Evolutionary conservation across 129 eudicot species (phyloP), one percentile per base, ranked within the genome.

Genomic region (Pseudognaphalium luteoalbum): DNA sequence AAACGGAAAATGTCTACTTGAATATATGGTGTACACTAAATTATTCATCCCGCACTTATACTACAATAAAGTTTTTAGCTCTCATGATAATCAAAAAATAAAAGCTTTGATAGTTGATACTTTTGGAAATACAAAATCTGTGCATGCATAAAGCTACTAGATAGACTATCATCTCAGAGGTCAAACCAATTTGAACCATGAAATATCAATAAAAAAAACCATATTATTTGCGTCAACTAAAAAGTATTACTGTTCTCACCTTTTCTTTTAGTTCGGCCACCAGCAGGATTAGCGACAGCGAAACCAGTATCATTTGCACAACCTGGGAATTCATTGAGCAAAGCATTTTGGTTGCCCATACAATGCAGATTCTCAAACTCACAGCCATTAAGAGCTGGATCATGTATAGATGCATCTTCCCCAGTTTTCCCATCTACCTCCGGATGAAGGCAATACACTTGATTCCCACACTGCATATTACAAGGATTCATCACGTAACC

Each of bases 401-500:
- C 94, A 64, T 81, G 85, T 30, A 86, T 66, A 2, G 78, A 79
- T 35, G 81, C 73, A 76, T 34, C 79, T 64, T 65, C 87, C 3
- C 61, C 81, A 11, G 28, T 74, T 37, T 82, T 83, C 17, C 87
- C 85, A 57, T 83, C 92, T 21, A 79, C 71, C 16, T 87, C 86
- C 22, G 88, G 88, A 78, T 83, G 92, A 76, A 86, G 92, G 76
- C 98, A 92, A 72, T 90, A 88, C 69, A 83, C 83, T 81, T 86
- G 96, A 84, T 92, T 94, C 74, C 76, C 82, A 78, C 92, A 82
- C 60, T 86, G 97, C 79, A 84, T 60, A 66, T 39, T 92, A 81
- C 98, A 92, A 1, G 96, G 88, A 80, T 87, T 89, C 91, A 92
- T 78, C 82, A 87, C 85, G 74, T 87, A 89, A 41, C 88, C 86